Evolutionary conservation across 345 rosid genomes (phyloP), one percentile per base, ranked within the genome.

Genomic region (Brassica cretica): DNA sequence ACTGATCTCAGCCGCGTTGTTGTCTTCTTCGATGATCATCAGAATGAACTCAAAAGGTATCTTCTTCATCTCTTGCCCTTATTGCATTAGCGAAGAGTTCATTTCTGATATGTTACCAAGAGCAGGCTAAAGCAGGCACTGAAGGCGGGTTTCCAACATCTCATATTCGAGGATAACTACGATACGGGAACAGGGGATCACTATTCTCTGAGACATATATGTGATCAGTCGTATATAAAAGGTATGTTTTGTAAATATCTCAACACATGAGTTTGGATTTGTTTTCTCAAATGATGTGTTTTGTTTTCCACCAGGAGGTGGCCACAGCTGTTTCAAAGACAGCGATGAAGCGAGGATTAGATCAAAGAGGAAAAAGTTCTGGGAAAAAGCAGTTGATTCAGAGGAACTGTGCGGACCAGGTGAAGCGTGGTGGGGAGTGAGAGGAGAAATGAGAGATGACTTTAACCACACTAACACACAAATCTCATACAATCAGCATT

Each of bases 151-250:
- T 96, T 96, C 83, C 87, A 53, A 39, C 93, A 96, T 87, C 94
- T 96, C 81, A 82, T 96, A 71, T 96, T 96, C 66, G 99, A 96
- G 85, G 99, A 96, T 79, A 96, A 96, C 77, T 96, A 93, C 69
- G 99, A 96, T 79, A 96, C 99, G 16, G 99, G 99, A 75, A 96
- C 96, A 2, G 98, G 98, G 37, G 99, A 96, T 78, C 98, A 93
- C 87, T 96, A 96, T 79, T 96, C 99, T 19, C 78, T 96, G 78
- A 87, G 99, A 82, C 98, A 96, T 83, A 96, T 93, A 81, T 96
- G 99, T 30, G 99, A 96, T 75, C 99, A 96, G 81, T 84, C 74
- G 35, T 93, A 93, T 76, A 85, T 96, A 68, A 86, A 86, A 90
- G 99, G 98, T 90, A 67, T 9, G 77, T 11, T 60, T 19, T n/a